phyloP scores from a whole-genome alignment of 306 rosid genomes.

The Prosopis cineraria region DNA sequence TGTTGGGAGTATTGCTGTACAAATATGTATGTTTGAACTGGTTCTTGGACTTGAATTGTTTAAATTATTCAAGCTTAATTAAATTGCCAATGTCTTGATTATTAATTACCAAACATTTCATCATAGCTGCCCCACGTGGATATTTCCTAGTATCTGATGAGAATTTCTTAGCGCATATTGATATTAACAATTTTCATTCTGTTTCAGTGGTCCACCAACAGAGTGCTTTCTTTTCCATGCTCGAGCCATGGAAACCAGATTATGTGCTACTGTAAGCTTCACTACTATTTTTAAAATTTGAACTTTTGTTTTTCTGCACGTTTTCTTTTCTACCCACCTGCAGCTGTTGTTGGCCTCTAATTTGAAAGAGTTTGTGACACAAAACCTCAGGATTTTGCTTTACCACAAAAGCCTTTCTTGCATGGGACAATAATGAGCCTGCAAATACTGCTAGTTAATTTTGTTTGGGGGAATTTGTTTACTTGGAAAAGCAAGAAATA shows the following conservation, averaged over 20 bases:
- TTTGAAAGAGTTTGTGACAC: neutral
- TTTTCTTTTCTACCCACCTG: neutral
- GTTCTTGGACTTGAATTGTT: neutral
- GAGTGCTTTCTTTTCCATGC: constrained; percentile 93
- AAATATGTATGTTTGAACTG: neutral
- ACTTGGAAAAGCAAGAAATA: no score
- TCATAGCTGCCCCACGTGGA: constrained; percentile 24
- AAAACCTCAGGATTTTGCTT: neutral
- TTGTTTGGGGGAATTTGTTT: no score
- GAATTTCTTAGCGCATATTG: neutral
- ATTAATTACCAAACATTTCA: constrained; percentile 16
- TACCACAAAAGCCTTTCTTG: neutral
- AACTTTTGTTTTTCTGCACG: neutral
- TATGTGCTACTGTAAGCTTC: constrained; percentile 60
- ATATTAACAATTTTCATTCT: constrained; percentile 42
- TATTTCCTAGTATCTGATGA: neutral
- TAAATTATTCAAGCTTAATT: neutral
- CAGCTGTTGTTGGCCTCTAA: constrained; percentile 5
- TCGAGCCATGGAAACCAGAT: constrained; percentile 72
- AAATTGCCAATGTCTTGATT: neutral
- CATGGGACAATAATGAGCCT: no score
- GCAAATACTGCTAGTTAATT: no score
- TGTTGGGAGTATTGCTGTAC: neutral
- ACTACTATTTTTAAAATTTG: constrained; percentile 15
- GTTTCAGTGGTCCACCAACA: constrained; percentile 92